Evolutionary conservation across 306 rosid species (phyloP), one percentile per base, ranked within the genome.

Genomic region (Pterocarpus santalinus): DNA sequence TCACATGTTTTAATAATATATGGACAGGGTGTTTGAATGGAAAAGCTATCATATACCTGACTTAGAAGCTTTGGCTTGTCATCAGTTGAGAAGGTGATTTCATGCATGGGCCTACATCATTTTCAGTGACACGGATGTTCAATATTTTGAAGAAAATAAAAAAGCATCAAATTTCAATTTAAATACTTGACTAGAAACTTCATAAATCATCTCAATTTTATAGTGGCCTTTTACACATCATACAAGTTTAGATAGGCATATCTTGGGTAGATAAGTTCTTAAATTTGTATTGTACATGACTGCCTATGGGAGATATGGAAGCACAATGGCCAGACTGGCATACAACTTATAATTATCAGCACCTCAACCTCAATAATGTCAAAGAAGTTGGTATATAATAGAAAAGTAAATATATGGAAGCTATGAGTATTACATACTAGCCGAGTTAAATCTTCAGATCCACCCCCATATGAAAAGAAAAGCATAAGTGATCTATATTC

Each of bases 21-120:
- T 68, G 36, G 46, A 55, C 72, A 6, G 16, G 65, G 53, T 38
- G 52, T 38, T 41, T 57, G 17, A 71, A 35, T 35, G 12, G 46
- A 75, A 60, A 64, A 75, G 52, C 30, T 75, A 83, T 64, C 66
- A 53, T 69, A 69, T 93, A 96, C 99, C 99, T 91, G 98, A 88
- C 99, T 90, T 65, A 96, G 94, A 83, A 96, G 91, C 87, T 96
- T 96, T 65, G 98, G 98, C 86, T 94, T 96, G 92, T 96, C 98
- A 72, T 92, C 97, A 38, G 98, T 84, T 47, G 99, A 94, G 86
- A 94, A 86, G 72, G 99, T 91, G 83, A 96, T 92, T 92, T 96
- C 99, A 88, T 96, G 99, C 97, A 94, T 90, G 60, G 99, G 98
- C 90, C 99, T 96, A 51, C 88, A 90, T 52, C 62, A 91, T 84